phyloP scores from a whole-genome alignment of 2,329 filamentous ascomycete species.

The Fusarium sp. region DNA sequence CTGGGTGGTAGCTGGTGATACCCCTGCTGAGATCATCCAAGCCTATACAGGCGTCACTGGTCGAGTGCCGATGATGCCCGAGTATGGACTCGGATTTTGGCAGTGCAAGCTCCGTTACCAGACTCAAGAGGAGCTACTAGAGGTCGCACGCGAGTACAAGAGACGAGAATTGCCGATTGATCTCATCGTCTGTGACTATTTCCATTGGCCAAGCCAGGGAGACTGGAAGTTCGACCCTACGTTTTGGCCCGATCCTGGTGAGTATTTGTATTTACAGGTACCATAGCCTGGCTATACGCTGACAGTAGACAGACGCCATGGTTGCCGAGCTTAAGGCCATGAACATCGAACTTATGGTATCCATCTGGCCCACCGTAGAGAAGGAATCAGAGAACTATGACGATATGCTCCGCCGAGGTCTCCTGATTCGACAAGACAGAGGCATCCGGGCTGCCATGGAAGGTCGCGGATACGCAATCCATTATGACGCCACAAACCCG shows the following conservation, averaged over 20 bases:
- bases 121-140: constrained; percentile 72
- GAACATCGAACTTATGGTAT: constrained; percentile 75
- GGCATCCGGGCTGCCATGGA: constrained; percentile 70
- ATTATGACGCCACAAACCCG: constrained; percentile 74
- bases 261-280: constrained; percentile 13
- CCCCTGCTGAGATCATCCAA: constrained; percentile 66
- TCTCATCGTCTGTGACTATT: constrained; percentile 76
- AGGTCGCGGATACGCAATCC: constrained; percentile 68
- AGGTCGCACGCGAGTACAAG: constrained; percentile 70
- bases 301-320: constrained; percentile 64
- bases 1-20: constrained; percentile 71
- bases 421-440: constrained; percentile 70
- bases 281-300: neutral
- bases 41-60: constrained; percentile 69
- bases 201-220: constrained; percentile 75
- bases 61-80: constrained; percentile 74
- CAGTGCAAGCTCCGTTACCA: constrained; percentile 76
- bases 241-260: constrained; percentile 74
- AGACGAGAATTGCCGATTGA: constrained; percentile 68
- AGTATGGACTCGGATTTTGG: constrained; percentile 77
- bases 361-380: constrained; percentile 77
- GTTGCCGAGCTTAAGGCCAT: constrained; percentile 69
- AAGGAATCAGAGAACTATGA: constrained; percentile 68
- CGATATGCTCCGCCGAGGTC: constrained; percentile 71
- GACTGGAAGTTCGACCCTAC: constrained; percentile 75